Base-by-base conservation (phyloP, 352 stramenopile genomes). In the Phytophthora crassamura region DNA sequence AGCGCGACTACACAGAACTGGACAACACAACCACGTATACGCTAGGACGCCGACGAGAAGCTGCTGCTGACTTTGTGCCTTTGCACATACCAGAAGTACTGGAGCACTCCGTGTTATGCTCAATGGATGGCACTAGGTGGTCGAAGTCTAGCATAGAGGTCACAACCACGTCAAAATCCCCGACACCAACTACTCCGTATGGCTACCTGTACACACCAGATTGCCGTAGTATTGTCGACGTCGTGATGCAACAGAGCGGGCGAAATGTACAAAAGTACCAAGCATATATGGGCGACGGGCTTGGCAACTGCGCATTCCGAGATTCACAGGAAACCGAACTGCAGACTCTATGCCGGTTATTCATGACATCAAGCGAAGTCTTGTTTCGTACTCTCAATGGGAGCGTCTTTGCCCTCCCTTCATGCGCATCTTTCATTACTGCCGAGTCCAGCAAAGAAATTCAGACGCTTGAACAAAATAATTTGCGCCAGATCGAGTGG, bases 201-300 rank as follows among this genome's bases (percentile, higher is more conserved):
- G 72, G 72, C 4, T 80, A 80, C 41, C 16, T 77, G 14, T 77
- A 67, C 56, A 78, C 71, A 3, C 52, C 38, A 15, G 71, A 78
- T 47, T 80, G 72, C 38, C 32, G 22, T 6, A 11, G 47, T n/a
- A 33, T 67, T 4, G 67, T 80, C 22, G 47, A 74, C 20, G 18
- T 40, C 0, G 67, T 56, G 8, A 56, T 72, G 34, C 20, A 55
- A 3, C 55, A 74, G 33, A 48, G 34, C 7, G 67, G 60, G 10
- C 59, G 65, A 25, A 78, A 78, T 22, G 64, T 74, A 30, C 65
- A 75, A 36, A 78, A 78, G 38, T 74, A 78, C 28, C 71, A 78
- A 38, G 62, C 67, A 11, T 78, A 65, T 22, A 64, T 78, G 18
- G 61, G 70, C 16, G 70, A 78, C 34, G 66, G 63, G 2, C n/a